Conservation (phyloP, 495 filamentous ascomycete species). For the Lepraria neglecta region DNA sequence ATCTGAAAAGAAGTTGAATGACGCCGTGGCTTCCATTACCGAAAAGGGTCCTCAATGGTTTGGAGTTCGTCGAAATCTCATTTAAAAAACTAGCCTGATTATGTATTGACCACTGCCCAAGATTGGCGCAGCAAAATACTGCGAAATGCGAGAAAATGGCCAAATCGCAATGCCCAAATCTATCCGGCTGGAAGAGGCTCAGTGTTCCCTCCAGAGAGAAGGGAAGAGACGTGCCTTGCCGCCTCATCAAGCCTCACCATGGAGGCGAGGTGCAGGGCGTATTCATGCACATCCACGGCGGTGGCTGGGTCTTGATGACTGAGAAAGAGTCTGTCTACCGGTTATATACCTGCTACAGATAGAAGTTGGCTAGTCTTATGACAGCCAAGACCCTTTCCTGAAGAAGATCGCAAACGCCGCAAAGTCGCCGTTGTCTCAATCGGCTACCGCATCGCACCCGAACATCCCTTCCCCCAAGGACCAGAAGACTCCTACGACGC, state of each 20-base stretch:
- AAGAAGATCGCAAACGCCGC: conserved; percentile 39
- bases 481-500: conserved; percentile 50
- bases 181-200: conserved; percentile 34
- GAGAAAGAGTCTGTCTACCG: conserved; percentile 23
- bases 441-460: conserved; percentile 56
- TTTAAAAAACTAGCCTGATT: neutral
- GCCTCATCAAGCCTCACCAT: conserved; percentile 42
- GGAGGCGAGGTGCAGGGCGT: conserved; percentile 39
- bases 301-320: conserved; percentile 41
- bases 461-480: conserved; percentile 48
- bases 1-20: conserved; percentile 1
- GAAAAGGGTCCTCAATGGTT: conserved; percentile 25
- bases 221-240: conserved; percentile 42
- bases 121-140: conserved; percentile 41
- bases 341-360: neutral
- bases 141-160: conserved; percentile 41
- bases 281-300: conserved; percentile 50
- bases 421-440: conserved; percentile 45
- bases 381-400: conserved; percentile 37
- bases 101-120: conserved; percentile 10
- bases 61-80: conserved; percentile 2
- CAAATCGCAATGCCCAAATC: conserved; percentile 40
- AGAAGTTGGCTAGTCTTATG: neutral
- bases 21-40: conserved; percentile 10
- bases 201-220: conserved; percentile 46